Evolutionary conservation across 169 alveolate species (phyloP), one percentile per base, ranked within the genome.

Genomic region (Plasmodium cynomolgi): DNA sequence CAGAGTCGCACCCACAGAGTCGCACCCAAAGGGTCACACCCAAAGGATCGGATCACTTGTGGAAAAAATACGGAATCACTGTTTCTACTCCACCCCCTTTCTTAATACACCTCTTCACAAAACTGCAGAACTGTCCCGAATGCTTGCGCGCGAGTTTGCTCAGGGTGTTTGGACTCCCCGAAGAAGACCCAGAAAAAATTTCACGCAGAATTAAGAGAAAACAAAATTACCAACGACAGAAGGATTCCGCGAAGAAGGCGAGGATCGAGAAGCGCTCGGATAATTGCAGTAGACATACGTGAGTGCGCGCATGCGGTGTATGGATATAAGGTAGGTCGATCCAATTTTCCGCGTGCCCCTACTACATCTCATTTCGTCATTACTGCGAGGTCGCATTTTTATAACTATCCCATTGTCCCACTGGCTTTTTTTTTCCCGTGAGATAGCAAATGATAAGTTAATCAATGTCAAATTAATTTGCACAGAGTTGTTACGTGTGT

Each of bases 121-220:
- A 13, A 13, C 1, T 20, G 72, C 81, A 82, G 91, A 58, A 56
- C 23, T 31, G 71, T 56, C 83, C 37, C 7, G 56, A 68, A 37
- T 23, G 72, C 26, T 3, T 17, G 73, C 81, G 39, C 88, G 31
- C 39, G 2, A 37, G 47, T 77, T 31, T 37, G 33, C 71, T 58
- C 41, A n/a, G 23, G 9, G 9, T 62, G 7, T 20, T 37, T 26
- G 62, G 44, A 20, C 23, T 72, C 11, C 41, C 39, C 34, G 71
- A 56, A n/a, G 93, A 88, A 17, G 83, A 88, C 2, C 77, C 31
- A 13, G 71, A 62, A 79, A 58, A 80, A 34, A 79, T 58, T 23
- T 39, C 50, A 56, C 31, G 71, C 31, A 77, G 68, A 79, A 88
- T 80, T 58, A 88, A 88, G 81, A 50, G 93, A 58, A 88, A 79